Base-by-base conservation (phyloP, 2,329 filamentous ascomycete species). In the Coniosporium tulheliwenetii region DNA sequence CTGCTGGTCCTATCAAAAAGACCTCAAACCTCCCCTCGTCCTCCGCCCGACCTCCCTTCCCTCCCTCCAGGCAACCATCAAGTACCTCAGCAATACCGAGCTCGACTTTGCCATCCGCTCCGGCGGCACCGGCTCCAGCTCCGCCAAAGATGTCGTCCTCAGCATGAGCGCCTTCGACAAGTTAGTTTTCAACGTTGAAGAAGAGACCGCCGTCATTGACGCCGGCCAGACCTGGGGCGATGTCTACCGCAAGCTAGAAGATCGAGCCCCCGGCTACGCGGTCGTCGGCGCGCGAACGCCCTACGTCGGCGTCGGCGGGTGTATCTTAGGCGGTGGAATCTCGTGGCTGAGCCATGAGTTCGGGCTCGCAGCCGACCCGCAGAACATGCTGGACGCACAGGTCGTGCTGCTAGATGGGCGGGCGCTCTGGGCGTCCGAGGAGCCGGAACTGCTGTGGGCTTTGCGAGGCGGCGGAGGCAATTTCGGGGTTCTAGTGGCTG, bases 401-500 rank as follows among this genome's bases (percentile, higher is more conserved):
- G 48, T 65, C 8, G 56, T 64, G 14, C 52, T 56, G 30, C 47
- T 52, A 5, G 58, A 64, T 40, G 63, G 63, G 1, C 45, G 45
- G 1, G 45, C 56, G 5, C 39, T 62, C 1, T 65, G 62, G 62
- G 61, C 61, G 1, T 56, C 54, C 8, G 14, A 49, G 16, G 58
- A 63, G 39, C 57, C 61, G 2, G 61, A 65, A 13, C 50, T 65
- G 2, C 48, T 64, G 10, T 65, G 60, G 59, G 60, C 59, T 5
- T 46, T 64, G 8, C 52, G 62, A n/a, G 62, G 60, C 1, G 59
- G 59, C 10, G 61, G 60, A 8, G 58, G 58, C 1, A 52, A 52
- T 36, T 60, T 59, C 42, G 57, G 53, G 10, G 51, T 52, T 12
- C 48, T 48, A 3, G 51, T 49, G 10, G 49, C 48, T 10, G 44